Base-by-base conservation (phyloP, 2,329 filamentous ascomycete genomes). In the Penicillium verrucosum region DNA sequence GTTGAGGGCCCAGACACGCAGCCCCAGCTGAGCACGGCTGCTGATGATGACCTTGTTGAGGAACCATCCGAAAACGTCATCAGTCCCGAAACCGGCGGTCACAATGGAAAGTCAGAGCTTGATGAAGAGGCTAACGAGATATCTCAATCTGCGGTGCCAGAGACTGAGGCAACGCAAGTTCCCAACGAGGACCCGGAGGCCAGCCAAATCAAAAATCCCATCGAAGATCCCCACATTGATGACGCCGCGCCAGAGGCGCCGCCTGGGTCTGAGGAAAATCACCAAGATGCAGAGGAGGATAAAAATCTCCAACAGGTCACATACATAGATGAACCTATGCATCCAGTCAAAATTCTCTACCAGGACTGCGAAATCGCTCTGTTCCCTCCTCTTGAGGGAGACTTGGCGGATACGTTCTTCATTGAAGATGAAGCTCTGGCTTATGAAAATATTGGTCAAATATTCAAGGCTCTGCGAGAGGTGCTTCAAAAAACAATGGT, bases 391-490 rank as follows among this genome's bases (percentile, higher is more conserved):
- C 74, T 75, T 23, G 78, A 79, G 58, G 76, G 78, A 55, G 80
- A 83, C 54, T 76, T 80, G 30, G 78, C 82, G 7, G 78, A 82
- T 60, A 79, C 78, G 1, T 85, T 79, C 59, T 82, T 87, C 42
- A 73, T 87, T 23, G 77, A 81, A 60, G 81, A 87, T 63, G 77
- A 81, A 59, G 76, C 76, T 30, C 69, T 87, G 40, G 79, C 79
- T n/a, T 77, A 80, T 60, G 75, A 80, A 46, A 77, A 76, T 47
- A 71, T 89, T 29, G 73, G 74, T 51, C 77, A 80, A 51, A 74
- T 89, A n/a, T 80, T 89, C 56, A 71, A 74, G 62, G 79, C 80
- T 59, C 82, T 83, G 68, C 78, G 84, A 64, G 67, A 75, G 52
- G 75, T 86, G 37, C 78, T 86, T 59, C 77, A 77, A 56, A 79